Evolutionary conservation across 2,329 filamentous ascomycete species (phyloP).

Genomic region (Diplodia seriata): DNA sequence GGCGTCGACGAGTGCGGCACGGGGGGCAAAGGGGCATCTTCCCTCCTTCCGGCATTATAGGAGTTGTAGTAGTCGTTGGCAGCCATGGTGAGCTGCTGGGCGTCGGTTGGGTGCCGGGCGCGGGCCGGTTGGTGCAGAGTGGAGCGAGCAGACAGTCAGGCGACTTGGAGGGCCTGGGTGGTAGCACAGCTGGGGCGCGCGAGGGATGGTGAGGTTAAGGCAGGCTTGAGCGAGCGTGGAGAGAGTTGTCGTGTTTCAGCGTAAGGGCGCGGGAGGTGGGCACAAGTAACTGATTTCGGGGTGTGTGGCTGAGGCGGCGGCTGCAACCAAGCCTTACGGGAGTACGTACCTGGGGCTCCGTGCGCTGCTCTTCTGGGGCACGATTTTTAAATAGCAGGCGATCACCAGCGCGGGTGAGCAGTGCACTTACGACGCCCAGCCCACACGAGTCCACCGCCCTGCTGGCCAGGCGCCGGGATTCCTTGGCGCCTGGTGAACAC

Average conservation of each 20-base stretch:
- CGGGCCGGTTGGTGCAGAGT: not conserved
- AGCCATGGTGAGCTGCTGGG: constrained; percentile 48
- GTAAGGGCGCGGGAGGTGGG: constrained; percentile 4
- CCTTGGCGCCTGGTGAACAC: not conserved
- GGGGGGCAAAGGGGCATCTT: constrained; percentile 49
- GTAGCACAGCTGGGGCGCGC: not conserved
- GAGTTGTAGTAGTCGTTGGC: constrained; percentile 68
- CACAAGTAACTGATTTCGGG: constrained; percentile 11
- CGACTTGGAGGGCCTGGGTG: not conserved
- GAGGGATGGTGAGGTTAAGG: not conserved
- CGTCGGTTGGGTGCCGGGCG: constrained; percentile 16
- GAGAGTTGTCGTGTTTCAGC: constrained; percentile 22
- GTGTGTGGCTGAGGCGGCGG: constrained; percentile 25
- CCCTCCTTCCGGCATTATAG: constrained; percentile 52
- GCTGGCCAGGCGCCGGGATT: not conserved
- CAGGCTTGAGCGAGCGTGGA: constrained; percentile 19
- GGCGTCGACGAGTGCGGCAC: constrained; percentile 40
- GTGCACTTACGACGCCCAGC: constrained; percentile 20
- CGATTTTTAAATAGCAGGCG: not conserved
- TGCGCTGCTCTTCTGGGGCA: not conserved
- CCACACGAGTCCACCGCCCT: constrained; percentile 16
- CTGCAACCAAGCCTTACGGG: no score
- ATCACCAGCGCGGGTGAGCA: not conserved
- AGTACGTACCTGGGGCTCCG: constrained; percentile 5
- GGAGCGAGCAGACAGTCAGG: constrained; percentile 5